Base-by-base conservation (phyloP, 331 rosid species). In the Dryas integrifolia region DNA sequence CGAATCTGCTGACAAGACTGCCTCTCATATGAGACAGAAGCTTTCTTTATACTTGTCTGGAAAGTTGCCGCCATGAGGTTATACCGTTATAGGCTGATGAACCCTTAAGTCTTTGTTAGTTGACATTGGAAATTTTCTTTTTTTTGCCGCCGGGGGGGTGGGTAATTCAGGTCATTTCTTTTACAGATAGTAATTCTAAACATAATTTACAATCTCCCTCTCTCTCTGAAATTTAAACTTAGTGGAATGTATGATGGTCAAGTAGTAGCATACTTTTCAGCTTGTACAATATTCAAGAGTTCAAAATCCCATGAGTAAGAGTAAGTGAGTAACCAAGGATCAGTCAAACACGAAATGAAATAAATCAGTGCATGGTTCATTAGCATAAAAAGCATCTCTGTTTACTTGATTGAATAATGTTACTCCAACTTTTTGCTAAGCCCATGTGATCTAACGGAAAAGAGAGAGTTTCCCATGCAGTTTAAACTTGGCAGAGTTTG, bases 21-120 rank as follows among this genome's bases (percentile, higher is more conserved):
- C 88, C 47, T 64, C 26, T 52, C 11, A 56, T 45, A 53, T 75
- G 38, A 86, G 97, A 79, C 94, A 87, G 47, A 87, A 85, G 82
- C 89, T 90, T 46, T 82, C 96, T 44, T 72, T 85, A 39, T 80
- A 76, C 80, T 83, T 88, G 9, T 82, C 89, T 5, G 84, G 81
- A 67, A 82, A 82, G 65, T 5, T 79, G 65, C 61, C 72, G 18
- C 47, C 16, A 3, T 46, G 55, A 69, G 59, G 24, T 21, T 21
- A 21, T 21, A 21, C 24, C 24, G 24, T 21, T 21, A 21, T 5
- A 38, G 35, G 66, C 15, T 57, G 61, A 41, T 50, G 46, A 51
- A 58, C 30, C 46, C 46, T 50, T n/a, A 21, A 55, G 38, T 30
- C 43, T 39, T 45, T 14, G 18, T 45, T 18, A 3, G 49, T 62